Base-by-base conservation (phyloP, 352 stramenopile species). In the Globisporangium orthogonon region DNA sequence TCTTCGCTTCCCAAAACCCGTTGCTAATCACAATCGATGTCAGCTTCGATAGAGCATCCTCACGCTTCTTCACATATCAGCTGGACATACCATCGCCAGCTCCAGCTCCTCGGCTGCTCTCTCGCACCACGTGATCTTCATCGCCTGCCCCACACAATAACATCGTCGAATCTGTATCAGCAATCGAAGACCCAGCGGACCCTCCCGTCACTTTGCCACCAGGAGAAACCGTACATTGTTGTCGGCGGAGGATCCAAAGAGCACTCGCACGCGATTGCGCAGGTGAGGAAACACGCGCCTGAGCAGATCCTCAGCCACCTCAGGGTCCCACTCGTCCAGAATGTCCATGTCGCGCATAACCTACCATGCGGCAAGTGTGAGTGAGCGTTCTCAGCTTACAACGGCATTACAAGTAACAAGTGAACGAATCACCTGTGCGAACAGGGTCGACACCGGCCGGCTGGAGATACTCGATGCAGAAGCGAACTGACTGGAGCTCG, bases 311-410 rank as follows among this genome's bases (percentile, higher is more conserved):
- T 59, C 52, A 5, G 10, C 17, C 10, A 44, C n/a, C 14, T 54
- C 58, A 11, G 58, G 51, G 28, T 64, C 52, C 58, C 58, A 64
- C 45, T 64, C 52, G 33, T 60, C 58, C 17, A 64, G 46, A 18
- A 31, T 59, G 45, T 64, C 31, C 58, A 64, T 60, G n/a, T 64
- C 58, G 14, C 29, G 52, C 58, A 64, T 64, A 1, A 64, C 45
- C 58, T 64, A 35, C 2, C 37, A 43, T 13, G 13, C 40, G 17
- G 13, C 11, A 13, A 23, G 6, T n/a, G 5, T 14, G n/a, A 37
- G 11, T 48, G 14, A 48, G 11, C 13, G 11, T 14, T 7, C 28
- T 9, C 23, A 7, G 1, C 18, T 5, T 51, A 9, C 7, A 44
- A 7, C 3, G 15, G 28, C 35, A 10, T 4, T 4, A 37, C 23